Evolutionary conservation across 2,329 filamentous ascomycete genomes (phyloP).

Genomic region (Cladorrhinum sp.): DNA sequence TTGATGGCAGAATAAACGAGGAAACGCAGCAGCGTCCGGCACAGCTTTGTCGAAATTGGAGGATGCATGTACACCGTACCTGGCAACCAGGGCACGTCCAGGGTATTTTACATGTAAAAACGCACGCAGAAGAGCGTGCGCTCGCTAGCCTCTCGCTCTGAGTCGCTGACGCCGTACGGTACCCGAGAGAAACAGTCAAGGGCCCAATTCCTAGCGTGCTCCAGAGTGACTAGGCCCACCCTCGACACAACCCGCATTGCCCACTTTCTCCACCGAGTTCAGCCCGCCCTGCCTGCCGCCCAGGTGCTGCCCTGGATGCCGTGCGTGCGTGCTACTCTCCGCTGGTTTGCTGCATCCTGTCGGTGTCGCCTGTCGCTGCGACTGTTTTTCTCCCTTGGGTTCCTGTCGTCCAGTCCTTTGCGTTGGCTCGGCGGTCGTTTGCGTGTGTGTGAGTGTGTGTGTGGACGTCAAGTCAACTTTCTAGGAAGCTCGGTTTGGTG

Average conservation of each 20-base stretch:
- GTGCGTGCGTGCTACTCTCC: slow-evolving; percentile 2
- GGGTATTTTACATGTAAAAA: slow-evolving; percentile 15
- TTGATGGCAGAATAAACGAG: slow-evolving; percentile 6
- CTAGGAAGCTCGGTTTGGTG: neutral
- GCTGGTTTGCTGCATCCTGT: neutral
- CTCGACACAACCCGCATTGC: slow-evolving; percentile 6
- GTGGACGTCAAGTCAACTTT: neutral
- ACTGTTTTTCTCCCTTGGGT: slow-evolving; percentile 3
- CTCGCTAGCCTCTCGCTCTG: slow-evolving; percentile 24
- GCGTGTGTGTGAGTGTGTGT: neutral
- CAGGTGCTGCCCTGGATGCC: neutral
- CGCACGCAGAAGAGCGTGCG: slow-evolving; percentile 14
- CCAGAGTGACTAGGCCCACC: slow-evolving; percentile 14
- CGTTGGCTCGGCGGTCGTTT: slow-evolving; percentile 6
- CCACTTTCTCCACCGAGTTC: slow-evolving; percentile 7
- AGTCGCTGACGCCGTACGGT: slow-evolving; percentile 20
- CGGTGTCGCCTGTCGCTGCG: neutral
- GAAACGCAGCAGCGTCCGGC: slow-evolving; percentile 17
- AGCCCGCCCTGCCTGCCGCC: slow-evolving; percentile 1
- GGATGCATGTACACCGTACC: slow-evolving; percentile 12
- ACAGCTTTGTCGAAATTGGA: slow-evolving; percentile 20
- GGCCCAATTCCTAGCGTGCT: slow-evolving; percentile 23
- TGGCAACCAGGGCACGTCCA: slow-evolving; percentile 2
- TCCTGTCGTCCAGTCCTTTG: slow-evolving; percentile 3
- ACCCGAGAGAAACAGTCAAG: slow-evolving; percentile 22